Conservation (phyloP, 371 early-diverging fungal genomes). For the Gilbertella persicaria region DNA sequence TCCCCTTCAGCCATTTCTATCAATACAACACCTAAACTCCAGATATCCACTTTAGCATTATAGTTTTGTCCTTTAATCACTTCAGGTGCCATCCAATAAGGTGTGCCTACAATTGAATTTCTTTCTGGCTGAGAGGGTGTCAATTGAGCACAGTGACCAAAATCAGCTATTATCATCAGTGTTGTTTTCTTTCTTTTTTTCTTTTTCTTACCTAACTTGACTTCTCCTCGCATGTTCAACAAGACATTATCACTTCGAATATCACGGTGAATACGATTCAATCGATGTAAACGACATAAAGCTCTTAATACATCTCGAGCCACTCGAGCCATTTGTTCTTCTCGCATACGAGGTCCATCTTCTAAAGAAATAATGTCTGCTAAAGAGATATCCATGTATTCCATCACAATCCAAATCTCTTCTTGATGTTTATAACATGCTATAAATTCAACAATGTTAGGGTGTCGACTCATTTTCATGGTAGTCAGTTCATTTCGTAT, state of each 20-base stretch:
- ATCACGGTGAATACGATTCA: conserved; percentile 94
- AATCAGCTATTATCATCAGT: conserved; percentile 56
- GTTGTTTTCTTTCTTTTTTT: too few relatives aligned
- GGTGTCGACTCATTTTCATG: conserved; percentile 71
- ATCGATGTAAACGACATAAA: conserved; percentile 87
- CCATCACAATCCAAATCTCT: conserved; percentile 74
- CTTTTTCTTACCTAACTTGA: conserved; percentile 58
- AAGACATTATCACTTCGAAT: conserved; percentile 85
- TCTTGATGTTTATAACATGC: conserved; percentile 64
- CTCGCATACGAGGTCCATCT: conserved; percentile 48
- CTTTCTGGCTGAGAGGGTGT: conserved; percentile 62
- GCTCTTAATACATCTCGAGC: conserved; percentile 85
- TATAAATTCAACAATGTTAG: conserved; percentile 72
- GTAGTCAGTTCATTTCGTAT: conserved; percentile 71
- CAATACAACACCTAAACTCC: conserved; percentile 84
- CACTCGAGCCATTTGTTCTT: conserved; percentile 66
- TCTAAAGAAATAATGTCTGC: conserved; percentile 71
- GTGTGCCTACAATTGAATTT: conserved; percentile 74
- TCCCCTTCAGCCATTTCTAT: conserved; percentile 85
- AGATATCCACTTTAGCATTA: conserved; percentile 83
- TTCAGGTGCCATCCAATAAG: conserved; percentile 99
- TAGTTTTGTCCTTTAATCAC: conserved; percentile 80
- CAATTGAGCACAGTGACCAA: conserved; percentile 71
- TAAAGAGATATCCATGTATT: conserved; percentile 81
- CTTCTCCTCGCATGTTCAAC: conserved; percentile 68